phyloP scores from a whole-genome alignment of 495 filamentous ascomycete species.

The Penicillium alfredii region DNA sequence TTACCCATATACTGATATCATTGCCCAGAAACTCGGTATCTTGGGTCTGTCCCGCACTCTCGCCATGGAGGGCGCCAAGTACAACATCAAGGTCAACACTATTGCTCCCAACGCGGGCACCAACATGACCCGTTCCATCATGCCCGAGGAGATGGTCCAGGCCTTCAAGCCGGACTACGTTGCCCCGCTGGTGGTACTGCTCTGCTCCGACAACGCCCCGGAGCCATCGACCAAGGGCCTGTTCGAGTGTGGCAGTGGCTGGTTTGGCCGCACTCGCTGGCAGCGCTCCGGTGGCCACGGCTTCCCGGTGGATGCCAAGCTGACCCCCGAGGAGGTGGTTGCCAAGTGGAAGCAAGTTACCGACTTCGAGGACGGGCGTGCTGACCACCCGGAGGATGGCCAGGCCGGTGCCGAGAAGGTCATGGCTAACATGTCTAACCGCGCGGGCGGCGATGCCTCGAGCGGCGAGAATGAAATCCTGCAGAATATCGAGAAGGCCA shows the following conservation, averaged over 20 bases:
- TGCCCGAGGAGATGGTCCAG: conserved; percentile 97
- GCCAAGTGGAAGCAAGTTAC: conserved; percentile 73
- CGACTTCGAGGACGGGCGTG: conserved; percentile 83
- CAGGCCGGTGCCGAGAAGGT: conserved; percentile 76
- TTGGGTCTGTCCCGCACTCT: conserved; percentile 91
- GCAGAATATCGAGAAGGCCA: conserved; percentile 69
- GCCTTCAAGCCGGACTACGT: conserved; percentile 99
- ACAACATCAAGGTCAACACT: conserved; percentile 98
- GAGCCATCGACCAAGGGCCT: conserved; percentile 79
- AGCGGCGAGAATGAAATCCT: conserved; percentile 46
- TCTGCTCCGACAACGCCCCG: conserved; percentile 84
- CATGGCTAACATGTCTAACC: conserved; percentile 88
- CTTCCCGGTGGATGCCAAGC: conserved; percentile 82
- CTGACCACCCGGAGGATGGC: conserved; percentile 78
- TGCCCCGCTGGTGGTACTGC: conserved; percentile 81
- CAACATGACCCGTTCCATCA: conserved; percentile 88
- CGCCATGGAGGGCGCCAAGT: conserved; percentile 88
- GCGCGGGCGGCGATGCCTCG: conserved; percentile 40
- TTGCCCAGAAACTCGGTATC: conserved; percentile 84
- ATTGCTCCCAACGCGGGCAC: conserved; percentile 97
- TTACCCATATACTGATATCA: too few relatives aligned
- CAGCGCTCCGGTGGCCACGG: conserved; percentile 85
- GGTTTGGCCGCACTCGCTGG: conserved; percentile 90
- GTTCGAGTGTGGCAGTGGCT: conserved; percentile 96
- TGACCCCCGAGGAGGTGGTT: conserved; percentile 81